A percentile compares a stretch with the other conserved stretches of the same genome.
phyloP scores from a whole-genome alignment of 2,329 filamentous ascomycete species.

The Colletotrichum orchidophilum region DNA sequence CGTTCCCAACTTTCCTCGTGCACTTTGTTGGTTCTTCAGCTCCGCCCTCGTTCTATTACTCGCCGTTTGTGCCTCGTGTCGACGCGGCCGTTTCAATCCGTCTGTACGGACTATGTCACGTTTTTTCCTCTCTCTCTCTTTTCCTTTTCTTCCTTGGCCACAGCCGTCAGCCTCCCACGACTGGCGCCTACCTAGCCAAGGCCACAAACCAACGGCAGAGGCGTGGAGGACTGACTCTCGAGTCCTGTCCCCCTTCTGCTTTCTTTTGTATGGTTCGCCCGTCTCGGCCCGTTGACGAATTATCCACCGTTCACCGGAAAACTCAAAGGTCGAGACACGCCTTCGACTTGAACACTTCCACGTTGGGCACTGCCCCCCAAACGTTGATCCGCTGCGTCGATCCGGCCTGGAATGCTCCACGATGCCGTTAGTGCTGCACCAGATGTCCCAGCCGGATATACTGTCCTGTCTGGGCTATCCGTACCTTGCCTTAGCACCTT shows the following conservation, averaged over 20 bases:
- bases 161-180: neutral
- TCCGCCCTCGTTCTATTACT: neutral
- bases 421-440: neutral
- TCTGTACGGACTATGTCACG: neutral
- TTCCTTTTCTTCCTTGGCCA: neutral
- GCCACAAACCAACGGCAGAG: neutral
- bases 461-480: neutral
- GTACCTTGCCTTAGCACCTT: no score
- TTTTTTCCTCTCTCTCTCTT: neutral
- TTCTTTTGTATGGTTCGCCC: constrained; percentile 4
- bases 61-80: neutral
- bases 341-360: neutral
- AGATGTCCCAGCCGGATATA: neutral
- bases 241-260: neutral
- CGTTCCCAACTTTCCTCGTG: neutral
- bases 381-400: constrained; percentile 6
- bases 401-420: constrained; percentile 26
- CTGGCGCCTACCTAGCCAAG: neutral
- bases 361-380: neutral
- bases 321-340: constrained; percentile 3
- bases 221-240: neutral
- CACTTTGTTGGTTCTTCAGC: neutral
- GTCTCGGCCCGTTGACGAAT: constrained; percentile 2
- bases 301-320: neutral
- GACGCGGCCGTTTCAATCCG: neutral